Conservation (phyloP, 768 basidiomycete species). For the Russula sp. region DNA sequence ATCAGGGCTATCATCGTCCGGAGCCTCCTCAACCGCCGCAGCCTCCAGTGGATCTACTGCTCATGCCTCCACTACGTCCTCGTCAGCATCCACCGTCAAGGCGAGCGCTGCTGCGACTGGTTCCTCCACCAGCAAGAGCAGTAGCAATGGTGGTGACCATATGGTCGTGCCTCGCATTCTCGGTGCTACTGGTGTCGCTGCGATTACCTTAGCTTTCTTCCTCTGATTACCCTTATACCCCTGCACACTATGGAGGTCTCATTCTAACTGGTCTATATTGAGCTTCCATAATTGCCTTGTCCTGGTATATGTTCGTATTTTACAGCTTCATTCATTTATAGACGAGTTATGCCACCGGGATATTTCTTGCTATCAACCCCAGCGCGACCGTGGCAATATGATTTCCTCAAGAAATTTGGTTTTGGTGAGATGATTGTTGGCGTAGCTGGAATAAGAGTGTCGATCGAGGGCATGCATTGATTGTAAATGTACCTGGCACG, state of each 20-base stretch:
- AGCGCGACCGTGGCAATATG: too few species aligned
- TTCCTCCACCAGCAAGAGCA: background rate
- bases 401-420: too few species aligned
- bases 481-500: too few species aligned
- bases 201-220: conserved; percentile 16
- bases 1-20: conserved; percentile 33
- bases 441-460: too few species aligned
- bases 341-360: background rate
- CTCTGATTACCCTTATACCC: conserved; percentile 1
- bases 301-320: conserved; percentile 2
- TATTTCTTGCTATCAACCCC: background rate
- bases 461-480: too few species aligned
- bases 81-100: conserved; percentile 13
- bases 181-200: conserved; percentile 20
- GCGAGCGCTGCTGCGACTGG: background rate
- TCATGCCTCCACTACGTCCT: background rate
- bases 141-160: conserved; percentile 17
- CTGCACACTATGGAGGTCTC: background rate
- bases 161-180: conserved; percentile 18
- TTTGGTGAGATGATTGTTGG: too few species aligned
- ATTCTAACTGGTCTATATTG: background rate
- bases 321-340: background rate
- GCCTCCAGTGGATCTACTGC: conserved; percentile 20
- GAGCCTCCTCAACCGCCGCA: conserved; percentile 13
- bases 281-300: background rate